Conservation (phyloP, 192 early-diverging fungal species). For the Dispira parvispora region DNA sequence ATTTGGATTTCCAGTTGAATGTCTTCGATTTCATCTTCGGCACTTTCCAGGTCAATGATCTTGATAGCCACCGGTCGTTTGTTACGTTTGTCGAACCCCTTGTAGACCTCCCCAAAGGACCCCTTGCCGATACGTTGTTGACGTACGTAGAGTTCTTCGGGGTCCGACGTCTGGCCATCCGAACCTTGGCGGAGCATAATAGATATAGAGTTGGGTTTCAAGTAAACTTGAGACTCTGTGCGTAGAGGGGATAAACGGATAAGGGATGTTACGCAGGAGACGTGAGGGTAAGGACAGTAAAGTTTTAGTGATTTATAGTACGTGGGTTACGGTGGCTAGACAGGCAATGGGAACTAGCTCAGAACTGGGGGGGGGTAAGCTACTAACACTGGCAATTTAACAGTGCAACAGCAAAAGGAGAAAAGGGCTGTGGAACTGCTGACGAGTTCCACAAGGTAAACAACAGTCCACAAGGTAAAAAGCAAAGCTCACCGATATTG, state of each 20-base stretch:
- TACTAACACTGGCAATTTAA: too few relatives aligned
- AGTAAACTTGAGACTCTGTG: too few relatives aligned
- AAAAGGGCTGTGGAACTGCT: too few relatives aligned
- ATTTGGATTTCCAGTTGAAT: slow-evolving; percentile 96
- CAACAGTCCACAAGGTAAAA: too few relatives aligned
- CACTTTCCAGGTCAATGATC: slow-evolving; percentile 90
- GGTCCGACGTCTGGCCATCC: slow-evolving; percentile 24
- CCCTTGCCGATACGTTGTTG: slow-evolving; percentile 51
- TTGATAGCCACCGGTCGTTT: slow-evolving; percentile 83
- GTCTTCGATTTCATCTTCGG: slow-evolving; percentile 97
- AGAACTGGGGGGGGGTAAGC: too few relatives aligned
- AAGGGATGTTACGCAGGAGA: neutral
- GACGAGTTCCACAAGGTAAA: too few relatives aligned
- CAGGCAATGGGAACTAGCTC: too few relatives aligned
- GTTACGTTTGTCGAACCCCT: slow-evolving; percentile 41
- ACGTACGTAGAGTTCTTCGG: slow-evolving; percentile 45
- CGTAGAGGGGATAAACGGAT: neutral
- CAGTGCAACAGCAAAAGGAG: too few relatives aligned
- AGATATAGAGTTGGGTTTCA: neutral
- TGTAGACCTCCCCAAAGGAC: slow-evolving; percentile 38
- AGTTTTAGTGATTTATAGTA: too few relatives aligned
- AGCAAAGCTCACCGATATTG: too few relatives aligned
- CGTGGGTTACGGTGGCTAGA: too few relatives aligned
- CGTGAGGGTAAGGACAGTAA: too few relatives aligned
- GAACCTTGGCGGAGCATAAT: neutral